These are phyloP conservation scores for Parietaria judaica DNA, from an alignment of 306 rosid species.

Conservation along the genomic window DNA sequence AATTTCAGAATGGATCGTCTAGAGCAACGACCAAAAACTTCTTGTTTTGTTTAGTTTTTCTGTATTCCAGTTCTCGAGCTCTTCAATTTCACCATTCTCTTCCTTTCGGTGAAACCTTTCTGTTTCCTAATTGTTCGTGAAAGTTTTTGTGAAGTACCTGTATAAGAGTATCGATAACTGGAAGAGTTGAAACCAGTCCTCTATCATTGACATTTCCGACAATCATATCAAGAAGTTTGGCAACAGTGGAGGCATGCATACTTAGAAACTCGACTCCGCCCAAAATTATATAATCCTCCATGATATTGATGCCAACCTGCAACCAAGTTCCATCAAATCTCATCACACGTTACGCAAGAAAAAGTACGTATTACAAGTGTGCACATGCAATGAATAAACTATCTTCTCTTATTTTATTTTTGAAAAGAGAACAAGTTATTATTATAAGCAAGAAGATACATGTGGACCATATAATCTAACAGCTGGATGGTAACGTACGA, in stretches of 20 bases:
- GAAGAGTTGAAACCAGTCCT: constrained; percentile 75
- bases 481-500: too few species aligned
- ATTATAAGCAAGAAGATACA: too few species aligned
- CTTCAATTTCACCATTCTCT: background rate
- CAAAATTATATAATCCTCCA: constrained; percentile 80
- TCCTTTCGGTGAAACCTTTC: background rate
- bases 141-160: constrained; percentile 40
- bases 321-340: constrained; percentile 21
- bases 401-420: too few species aligned
- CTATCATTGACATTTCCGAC: constrained; percentile 84
- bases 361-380: background rate
- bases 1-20: too few species aligned
- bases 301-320: constrained; percentile 75
- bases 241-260: constrained; percentile 69
- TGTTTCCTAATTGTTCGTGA: background rate
- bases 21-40: too few species aligned
- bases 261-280: constrained; percentile 80
- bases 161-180: constrained; percentile 73
- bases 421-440: too few species aligned
- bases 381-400: background rate
- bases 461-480: too few species aligned
- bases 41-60: background rate
- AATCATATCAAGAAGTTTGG: constrained; percentile 77
- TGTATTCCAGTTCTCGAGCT: background rate
- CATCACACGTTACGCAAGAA: background rate